Conservation (phyloP, 306 rosid species). For the Rosa rugosa region DNA sequence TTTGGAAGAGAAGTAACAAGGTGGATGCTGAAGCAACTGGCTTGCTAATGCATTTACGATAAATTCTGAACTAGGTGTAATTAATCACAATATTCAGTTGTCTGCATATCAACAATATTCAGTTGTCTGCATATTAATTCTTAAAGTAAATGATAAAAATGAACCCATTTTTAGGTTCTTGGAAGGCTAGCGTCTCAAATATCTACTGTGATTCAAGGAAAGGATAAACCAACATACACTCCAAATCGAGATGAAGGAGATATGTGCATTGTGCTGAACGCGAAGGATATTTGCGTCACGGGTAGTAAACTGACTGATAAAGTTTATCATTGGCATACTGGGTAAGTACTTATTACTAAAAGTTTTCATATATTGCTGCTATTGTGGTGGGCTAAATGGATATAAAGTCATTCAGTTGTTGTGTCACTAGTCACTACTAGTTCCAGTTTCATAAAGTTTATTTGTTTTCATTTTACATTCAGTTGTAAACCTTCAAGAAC, state of each 20-base stretch:
- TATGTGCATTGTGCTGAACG: constrained; percentile 93
- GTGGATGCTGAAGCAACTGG: neutral
- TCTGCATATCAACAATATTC: constrained; percentile 11
- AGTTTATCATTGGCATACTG: constrained; percentile 93
- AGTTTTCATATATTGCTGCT: constrained; percentile 12
- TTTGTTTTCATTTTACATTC: neutral
- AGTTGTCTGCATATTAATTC: constrained; percentile 10
- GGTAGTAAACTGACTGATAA: constrained; percentile 90
- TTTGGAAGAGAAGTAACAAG: neutral
- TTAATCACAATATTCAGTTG: neutral
- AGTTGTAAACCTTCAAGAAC: neutral
- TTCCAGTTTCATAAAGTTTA: too few species aligned
- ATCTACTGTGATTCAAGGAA: constrained; percentile 89
- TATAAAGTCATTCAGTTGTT: constrained; percentile 17
- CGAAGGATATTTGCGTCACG: constrained; percentile 78
- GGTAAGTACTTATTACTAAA: constrained; percentile 44
- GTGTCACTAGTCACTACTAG: constrained; percentile 5
- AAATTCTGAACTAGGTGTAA: neutral
- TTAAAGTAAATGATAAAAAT: constrained; percentile 18
- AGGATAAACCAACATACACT: constrained; percentile 89
- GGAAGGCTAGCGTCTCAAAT: constrained; percentile 95
- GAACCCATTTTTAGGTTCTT: constrained; percentile 55
- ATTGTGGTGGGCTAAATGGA: constrained; percentile 11
- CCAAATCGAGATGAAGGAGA: constrained; percentile 94
- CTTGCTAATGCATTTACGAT: neutral